Evolutionary conservation across 352 stramenopile genomes (phyloP), one percentile per base, ranked within the genome.

Genomic region (Phytophthora tentaculata): DNA sequence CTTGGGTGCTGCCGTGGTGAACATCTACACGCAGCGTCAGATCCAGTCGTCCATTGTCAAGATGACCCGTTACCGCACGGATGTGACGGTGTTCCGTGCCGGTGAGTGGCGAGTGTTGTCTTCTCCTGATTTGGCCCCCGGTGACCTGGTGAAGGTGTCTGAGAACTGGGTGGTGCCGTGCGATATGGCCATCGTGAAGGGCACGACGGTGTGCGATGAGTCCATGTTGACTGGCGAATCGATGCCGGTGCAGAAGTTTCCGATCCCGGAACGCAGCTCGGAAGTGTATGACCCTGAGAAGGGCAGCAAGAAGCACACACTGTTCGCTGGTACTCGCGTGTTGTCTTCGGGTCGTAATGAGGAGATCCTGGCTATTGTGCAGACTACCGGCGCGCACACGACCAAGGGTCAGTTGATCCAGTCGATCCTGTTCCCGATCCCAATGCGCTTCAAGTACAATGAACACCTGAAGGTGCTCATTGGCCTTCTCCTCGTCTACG

Each of bases 361-460:
- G 57, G 81, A 83, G 54, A 90, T 84, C 45, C 69, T 92, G 19
- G 92, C 87, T 0, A 76, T 98, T 44, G 90, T 97, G 19, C 75
- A 86, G 55, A 79, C 79, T 9, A 97, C 89, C 7, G 88, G 87
- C 26, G 91, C 90, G 4, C 91, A 93, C 71, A 97, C 92, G 17
- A 86, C 71, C 5, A 87, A 85, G 51, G 92, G 92, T 13, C 82
- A 97, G 65, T 67, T 98, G 17, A 73, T 98, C 6, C 77, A 90
- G 47, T 81, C 90, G 13, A 95, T 98, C 55, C 61, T 97, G 56
- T 97, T 86, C 61, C 92, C 90, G 16, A 72, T 87, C 20, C 84
- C 81, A 8, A 90, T 97, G 66, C 78, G 89, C 41, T 97, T 98
- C 79, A 96, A 98, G 76, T 97, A 96, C 74, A 88, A 98, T 60